A percentile compares a stretch with the other conserved stretches of the same genome.
phyloP scores from a whole-genome alignment of 2,329 filamentous ascomycete species.

The Beauveria australis region DNA sequence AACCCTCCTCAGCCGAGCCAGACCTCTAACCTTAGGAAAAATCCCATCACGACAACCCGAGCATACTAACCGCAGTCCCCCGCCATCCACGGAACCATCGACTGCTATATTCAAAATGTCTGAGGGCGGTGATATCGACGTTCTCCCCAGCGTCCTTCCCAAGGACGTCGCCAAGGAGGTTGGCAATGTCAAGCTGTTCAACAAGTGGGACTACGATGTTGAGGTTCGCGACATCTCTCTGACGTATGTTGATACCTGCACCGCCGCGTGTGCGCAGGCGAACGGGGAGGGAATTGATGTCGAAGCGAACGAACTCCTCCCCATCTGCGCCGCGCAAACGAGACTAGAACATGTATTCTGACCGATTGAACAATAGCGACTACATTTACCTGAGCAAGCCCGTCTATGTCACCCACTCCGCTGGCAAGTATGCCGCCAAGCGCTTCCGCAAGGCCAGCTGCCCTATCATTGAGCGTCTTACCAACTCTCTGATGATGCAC shows the following conservation, averaged over 20 bases:
- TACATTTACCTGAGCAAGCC: conserved; percentile 99
- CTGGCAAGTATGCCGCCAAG: conserved; percentile 97
- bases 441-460: conserved; percentile 99
- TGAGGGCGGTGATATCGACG: conserved; percentile 90
- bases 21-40: conserved; percentile 28
- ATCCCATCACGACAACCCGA: conserved; percentile 29
- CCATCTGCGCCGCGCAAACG: conserved; percentile 6
- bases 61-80: conserved; percentile 30
- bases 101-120: conserved; percentile 63
- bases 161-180: conserved; percentile 87
- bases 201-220: conserved; percentile 97
- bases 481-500: conserved; percentile 99
- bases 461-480: conserved; percentile 99
- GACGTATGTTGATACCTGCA: conserved; percentile 57
- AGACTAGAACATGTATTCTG: conserved; percentile 20
- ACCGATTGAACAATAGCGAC: conserved; percentile 56
- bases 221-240: conserved; percentile 99
- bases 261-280: neutral
- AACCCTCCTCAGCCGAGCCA: conserved; percentile 23
- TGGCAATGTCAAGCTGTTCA: conserved; percentile 93
- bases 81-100: conserved; percentile 29
- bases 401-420: conserved; percentile 98
- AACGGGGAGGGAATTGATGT: neutral
- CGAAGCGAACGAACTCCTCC: conserved; percentile 8
- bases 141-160: conserved; percentile 73